Evolutionary conservation across 805 yeast species (phyloP).

Genomic region (Saturnispora halmiae): DNA sequence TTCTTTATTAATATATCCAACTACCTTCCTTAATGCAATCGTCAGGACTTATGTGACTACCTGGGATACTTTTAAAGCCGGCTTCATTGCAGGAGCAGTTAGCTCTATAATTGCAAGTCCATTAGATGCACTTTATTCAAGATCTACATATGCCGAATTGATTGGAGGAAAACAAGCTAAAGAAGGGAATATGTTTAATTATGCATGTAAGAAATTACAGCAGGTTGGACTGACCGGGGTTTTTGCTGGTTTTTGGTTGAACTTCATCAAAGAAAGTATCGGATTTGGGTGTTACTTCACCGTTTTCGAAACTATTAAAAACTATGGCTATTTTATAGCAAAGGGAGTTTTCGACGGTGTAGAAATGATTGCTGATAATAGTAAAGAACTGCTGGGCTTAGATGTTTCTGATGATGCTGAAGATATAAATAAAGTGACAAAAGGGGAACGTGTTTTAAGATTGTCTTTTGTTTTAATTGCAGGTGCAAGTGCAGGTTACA

Average conservation of each 20-base stretch:
- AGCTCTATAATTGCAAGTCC: conserved; percentile 94
- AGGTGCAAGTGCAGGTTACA: conserved; percentile 79
- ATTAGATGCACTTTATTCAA: conserved; percentile 77
- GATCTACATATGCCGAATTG: conserved; percentile 70
- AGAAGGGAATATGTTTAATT: conserved; percentile 60
- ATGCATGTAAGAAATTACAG: conserved; percentile 56
- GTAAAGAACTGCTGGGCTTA: conserved; percentile 8
- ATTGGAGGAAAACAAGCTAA: conserved; percentile 46
- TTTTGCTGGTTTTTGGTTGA: conserved; percentile 80
- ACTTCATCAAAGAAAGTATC: conserved; percentile 65
- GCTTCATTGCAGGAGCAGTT: conserved; percentile 75
- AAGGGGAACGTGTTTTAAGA: conserved; percentile 39
- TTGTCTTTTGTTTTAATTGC: conserved; percentile 68
- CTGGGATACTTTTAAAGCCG: conserved; percentile 65
- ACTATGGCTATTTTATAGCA: conserved; percentile 47
- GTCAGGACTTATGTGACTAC: conserved; percentile 12
- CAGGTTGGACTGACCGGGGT: conserved; percentile 78
- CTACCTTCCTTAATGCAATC: conserved; percentile 5
- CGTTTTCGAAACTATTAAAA: conserved; percentile 71
- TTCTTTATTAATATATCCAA: conserved; percentile 17
- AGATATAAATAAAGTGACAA: conserved; percentile 16
- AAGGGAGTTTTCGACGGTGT: conserved; percentile 34
- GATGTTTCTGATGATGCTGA: conserved; percentile 23
- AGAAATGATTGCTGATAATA: conserved; percentile 9
- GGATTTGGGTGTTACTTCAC: conserved; percentile 82